Evolutionary conservation across 1,284 basidiomycete genomes (phyloP).

Genomic region (Rhodotorula sp.): DNA sequence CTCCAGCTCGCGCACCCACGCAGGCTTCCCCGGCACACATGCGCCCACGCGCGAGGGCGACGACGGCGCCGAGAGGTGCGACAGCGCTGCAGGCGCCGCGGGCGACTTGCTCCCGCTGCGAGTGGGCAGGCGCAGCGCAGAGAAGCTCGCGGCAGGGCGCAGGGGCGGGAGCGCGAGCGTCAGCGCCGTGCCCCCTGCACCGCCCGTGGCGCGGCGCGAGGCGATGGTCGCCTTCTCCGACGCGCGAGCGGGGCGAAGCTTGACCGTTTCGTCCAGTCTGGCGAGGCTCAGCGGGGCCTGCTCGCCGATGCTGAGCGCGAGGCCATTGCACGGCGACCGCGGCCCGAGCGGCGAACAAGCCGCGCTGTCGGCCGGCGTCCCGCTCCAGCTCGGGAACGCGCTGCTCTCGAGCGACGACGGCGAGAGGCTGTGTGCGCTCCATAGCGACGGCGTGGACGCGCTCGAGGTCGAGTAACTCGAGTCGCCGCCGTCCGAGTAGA

Average conservation of each 20-base stretch:
- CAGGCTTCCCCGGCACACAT: slow-evolving; percentile 1
- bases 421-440: background rate
- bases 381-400: background rate
- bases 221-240: slow-evolving; percentile 2
- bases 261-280: background rate
- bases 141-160: background rate
- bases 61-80: slow-evolving; percentile 14
- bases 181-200: background rate
- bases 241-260: background rate
- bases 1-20: slow-evolving; percentile 9
- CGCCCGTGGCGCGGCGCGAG: background rate
- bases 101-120: slow-evolving; percentile 3
- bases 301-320: background rate
- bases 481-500: slow-evolving; percentile 17
- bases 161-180: background rate
- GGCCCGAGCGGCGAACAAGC: background rate
- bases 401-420: background rate
- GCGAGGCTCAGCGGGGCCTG: background rate
- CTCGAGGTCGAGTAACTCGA: slow-evolving; percentile 3
- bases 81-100: slow-evolving; percentile 1
- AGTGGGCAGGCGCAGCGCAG: background rate
- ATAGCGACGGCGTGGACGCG: slow-evolving; percentile 12
- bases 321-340: background rate
- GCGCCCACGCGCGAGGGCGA: background rate
- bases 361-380: background rate